Conservation (phyloP, 148 eudicot species). For the Nepenthes mirabilis region DNA sequence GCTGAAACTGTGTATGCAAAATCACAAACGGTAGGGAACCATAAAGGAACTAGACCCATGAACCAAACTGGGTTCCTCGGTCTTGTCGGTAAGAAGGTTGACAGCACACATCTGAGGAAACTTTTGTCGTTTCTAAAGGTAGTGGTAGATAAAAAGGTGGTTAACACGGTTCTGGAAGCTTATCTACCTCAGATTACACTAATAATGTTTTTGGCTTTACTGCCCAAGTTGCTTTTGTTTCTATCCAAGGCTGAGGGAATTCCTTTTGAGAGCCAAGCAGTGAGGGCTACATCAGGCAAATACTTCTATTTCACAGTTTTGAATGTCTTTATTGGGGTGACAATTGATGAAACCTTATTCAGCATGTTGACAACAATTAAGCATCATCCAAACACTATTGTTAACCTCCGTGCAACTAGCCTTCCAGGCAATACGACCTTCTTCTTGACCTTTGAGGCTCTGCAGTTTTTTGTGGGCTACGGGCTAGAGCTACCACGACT, state of each 20-base stretch:
- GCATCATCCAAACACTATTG: constrained; percentile 16
- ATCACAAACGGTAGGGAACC: constrained; percentile 43
- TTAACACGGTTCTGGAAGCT: constrained; percentile 68
- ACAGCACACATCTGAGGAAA: constrained; percentile 56
- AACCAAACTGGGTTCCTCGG: constrained; percentile 57
- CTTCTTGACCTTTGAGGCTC: constrained; percentile 87
- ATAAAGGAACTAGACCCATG: constrained; percentile 54
- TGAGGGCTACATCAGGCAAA: constrained; percentile 86
- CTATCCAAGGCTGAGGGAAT: constrained; percentile 78
- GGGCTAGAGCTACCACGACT: constrained; percentile 77
- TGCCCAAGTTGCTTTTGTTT: constrained; percentile 70
- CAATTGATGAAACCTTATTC: constrained; percentile 57
- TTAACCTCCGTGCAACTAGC: constrained; percentile 27
- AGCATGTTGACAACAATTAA: constrained; percentile 27
- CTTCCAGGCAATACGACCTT: constrained; percentile 79
- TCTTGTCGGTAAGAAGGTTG: constrained; percentile 61
- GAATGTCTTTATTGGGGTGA: constrained; percentile 84
- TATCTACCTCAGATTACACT: constrained; percentile 81
- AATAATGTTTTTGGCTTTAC: constrained; percentile 60
- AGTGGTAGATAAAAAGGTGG: constrained; percentile 16
- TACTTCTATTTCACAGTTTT: constrained; percentile 72
- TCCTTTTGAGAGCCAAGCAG: constrained; percentile 58
- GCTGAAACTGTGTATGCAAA: constrained; percentile 54
- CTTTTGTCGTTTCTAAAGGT: constrained; percentile 63
- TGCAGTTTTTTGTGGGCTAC: constrained; percentile 83